These are phyloP conservation scores for Ophiosphaerella korrae DNA, from an alignment of 2,329 filamentous ascomycete genomes.

Conservation along the genomic window DNA sequence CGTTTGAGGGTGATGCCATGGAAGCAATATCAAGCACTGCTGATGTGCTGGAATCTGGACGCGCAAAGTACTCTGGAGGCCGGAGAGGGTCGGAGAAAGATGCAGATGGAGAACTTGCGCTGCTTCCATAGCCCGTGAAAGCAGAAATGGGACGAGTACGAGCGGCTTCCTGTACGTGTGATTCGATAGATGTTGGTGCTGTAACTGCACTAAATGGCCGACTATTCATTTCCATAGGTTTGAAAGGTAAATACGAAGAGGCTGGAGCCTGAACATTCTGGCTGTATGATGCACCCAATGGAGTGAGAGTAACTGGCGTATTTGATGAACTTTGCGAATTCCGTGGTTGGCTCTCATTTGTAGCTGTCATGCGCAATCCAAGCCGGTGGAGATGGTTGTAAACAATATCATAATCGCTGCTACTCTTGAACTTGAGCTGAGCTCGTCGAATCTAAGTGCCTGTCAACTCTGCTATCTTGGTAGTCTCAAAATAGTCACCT, in stretches of 20 bases:
- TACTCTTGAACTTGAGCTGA: constrained; percentile 51
- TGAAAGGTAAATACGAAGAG: constrained; percentile 35
- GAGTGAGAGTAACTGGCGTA: not conserved
- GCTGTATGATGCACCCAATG: not conserved
- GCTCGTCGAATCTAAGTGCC: constrained; percentile 47
- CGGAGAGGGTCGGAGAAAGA: constrained; percentile 18
- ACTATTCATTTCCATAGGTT: constrained; percentile 28
- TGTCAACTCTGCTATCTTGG: constrained; percentile 8
- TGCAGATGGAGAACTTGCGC: not conserved
- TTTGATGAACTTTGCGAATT: constrained; percentile 1
- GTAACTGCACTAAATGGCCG: constrained; percentile 30
- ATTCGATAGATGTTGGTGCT: constrained; percentile 7
- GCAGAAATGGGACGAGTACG: constrained; percentile 25
- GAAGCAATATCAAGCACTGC: constrained; percentile 4
- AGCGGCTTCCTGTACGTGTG: constrained; percentile 15
- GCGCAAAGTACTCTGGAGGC: constrained; percentile 34
- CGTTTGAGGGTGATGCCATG: not conserved
- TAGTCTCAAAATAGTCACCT: constrained; percentile 27
- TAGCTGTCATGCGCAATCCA: constrained; percentile 38
- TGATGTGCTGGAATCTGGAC: constrained; percentile 30
- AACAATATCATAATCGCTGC: constrained; percentile 44
- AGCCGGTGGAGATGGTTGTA: constrained; percentile 39
- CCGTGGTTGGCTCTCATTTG: constrained; percentile 16
- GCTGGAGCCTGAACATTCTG: constrained; percentile 8
- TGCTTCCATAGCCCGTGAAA: constrained; percentile 5